A percentile compares a stretch with the other conserved stretches of the same genome.
Evolutionary conservation across 106 monocot genomes (phyloP).

Genomic region (Alisma plantagoaquatica): DNA sequence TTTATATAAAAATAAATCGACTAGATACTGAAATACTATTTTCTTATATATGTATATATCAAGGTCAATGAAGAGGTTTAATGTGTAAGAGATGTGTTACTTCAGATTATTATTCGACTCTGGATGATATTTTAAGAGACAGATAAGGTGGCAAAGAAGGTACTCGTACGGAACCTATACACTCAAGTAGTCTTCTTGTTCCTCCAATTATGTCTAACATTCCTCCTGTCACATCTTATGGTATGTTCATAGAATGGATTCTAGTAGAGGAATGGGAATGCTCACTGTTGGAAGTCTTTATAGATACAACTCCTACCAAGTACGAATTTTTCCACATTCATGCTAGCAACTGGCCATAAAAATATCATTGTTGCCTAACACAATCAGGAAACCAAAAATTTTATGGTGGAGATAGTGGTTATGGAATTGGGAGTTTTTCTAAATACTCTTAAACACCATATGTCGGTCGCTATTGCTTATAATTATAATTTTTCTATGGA

Average conservation of each 20-base stretch:
- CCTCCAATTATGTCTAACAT: conserved; percentile 36
- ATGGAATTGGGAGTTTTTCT: conserved; percentile 41
- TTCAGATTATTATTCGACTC: conserved; percentile 74
- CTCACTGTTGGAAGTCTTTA: conserved; percentile 36
- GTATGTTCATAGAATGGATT: conserved; percentile 61
- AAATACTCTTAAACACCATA: conserved; percentile 57
- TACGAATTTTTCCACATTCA: conserved; percentile 2
- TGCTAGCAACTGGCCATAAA: background rate
- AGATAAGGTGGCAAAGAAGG: conserved; percentile 28
- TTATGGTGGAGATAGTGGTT: conserved; percentile 58
- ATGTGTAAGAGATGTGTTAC: conserved; percentile 61
- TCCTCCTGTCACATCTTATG: conserved; percentile 25
- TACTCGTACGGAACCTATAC: conserved; percentile 27
- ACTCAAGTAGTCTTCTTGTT: conserved; percentile 26
- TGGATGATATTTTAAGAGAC: conserved; percentile 68
- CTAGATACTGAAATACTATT: background rate
- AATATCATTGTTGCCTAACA: background rate
- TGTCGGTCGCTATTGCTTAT: conserved; percentile 28
- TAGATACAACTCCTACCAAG: conserved; percentile 65
- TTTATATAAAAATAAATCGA: no score
- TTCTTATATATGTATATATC: background rate
- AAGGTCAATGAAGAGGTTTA: conserved; percentile 69
- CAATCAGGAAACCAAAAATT: background rate
- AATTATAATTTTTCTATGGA: no score
- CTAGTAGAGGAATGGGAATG: conserved; percentile 38